Evolutionary conservation across 805 yeast genomes (phyloP), one percentile per base, ranked within the genome.

Genomic region (Starmerella powellii): DNA sequence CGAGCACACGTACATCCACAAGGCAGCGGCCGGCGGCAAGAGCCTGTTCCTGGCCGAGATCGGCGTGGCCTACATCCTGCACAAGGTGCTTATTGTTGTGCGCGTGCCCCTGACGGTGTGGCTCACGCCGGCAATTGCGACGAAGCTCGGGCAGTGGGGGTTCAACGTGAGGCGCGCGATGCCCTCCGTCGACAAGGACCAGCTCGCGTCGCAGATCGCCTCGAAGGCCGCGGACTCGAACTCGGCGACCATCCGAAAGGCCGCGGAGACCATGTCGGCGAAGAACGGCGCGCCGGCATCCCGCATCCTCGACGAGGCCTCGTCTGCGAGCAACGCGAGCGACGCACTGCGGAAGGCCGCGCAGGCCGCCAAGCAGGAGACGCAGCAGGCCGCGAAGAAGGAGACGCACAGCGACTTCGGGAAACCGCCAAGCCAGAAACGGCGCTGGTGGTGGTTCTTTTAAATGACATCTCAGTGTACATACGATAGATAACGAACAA

Each of bases 61-160:
- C 52, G 77, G 82, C 11, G 72, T 91, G 40, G 97, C 97, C 0
- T 91, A 91, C 59, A 95, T 95, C 2, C 65, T 91, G 35, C 97
- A 91, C 66, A 91, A 91, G 64, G 74, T 87, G 4, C 68, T 91
- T 48, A 72, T 88, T 19, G 74, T 88, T 46, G 71, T 91, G 32
- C 72, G 98, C 48, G 65, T 91, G 4, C 98, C 98, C 12, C 60
- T 85, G 24, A 80, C 96, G 0, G 95, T 95, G 0, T 94, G 94
- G 2, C 71, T 87, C 11, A 86, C 96, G 0, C 98, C 98, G 5
- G 57, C 74, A 1, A 70, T 85, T 2, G 94, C 85, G 4, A 66
- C 61, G 40, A 57, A 65, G 36, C 68, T 88, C 48, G 73, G 81
- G 44, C 63, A 70, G 18, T 76, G 84, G 81, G 95, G 95, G 2